Base-by-base conservation (phyloP, 352 stramenopile species). In the Phytophthora pistaciae region DNA sequence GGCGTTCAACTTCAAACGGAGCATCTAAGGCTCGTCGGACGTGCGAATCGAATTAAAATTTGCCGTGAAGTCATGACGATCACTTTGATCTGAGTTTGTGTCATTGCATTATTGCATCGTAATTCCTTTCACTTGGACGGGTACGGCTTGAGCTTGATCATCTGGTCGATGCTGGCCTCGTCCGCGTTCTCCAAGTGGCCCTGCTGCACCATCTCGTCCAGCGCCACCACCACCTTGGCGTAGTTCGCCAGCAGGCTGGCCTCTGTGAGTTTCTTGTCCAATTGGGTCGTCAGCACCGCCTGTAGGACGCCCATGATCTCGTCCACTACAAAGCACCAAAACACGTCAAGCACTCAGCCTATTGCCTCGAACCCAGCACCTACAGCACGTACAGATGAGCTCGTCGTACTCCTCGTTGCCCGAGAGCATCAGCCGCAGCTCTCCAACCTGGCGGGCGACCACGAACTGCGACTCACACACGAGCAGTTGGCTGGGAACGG, bases 231-330 rank as follows among this genome's bases (percentile, higher is more conserved):
- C 8, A 92, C 79, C 29, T 90, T 87, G 49, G 83, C 77, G 56
- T 94, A 90, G 48, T 91, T 88, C 5, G 78, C 64, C 25, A 92
- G 20, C 3, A 92, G 60, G 52, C 76, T 85, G 16, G 66, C 36
- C 66, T 94, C 84, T 1, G 83, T 92, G 56, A 86, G 75, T 66
- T 91, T 91, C 66, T 92, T 91, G 60, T 93, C 85, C 49, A 92
- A 71, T 60, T 92, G 84, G 9, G 80, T 83, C 36, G 68, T 67
- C 8, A 91, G 59, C 27, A 92, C 80, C 1, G 79, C 74, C 36
- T 87, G 72, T 31, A 91, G 44, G 14, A 88, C 66, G 18, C 46
- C 62, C 66, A 91, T 79, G 50, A 90, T 78, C 62, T 94, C 84
- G 23, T 83, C 66, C 73, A 91, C 86, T 93, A 44, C 29, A 21